A percentile compares a stretch with the other conserved stretches of the same genome.
Conservation (phyloP, 805 yeast species). For the Yarrowia sp. region DNA sequence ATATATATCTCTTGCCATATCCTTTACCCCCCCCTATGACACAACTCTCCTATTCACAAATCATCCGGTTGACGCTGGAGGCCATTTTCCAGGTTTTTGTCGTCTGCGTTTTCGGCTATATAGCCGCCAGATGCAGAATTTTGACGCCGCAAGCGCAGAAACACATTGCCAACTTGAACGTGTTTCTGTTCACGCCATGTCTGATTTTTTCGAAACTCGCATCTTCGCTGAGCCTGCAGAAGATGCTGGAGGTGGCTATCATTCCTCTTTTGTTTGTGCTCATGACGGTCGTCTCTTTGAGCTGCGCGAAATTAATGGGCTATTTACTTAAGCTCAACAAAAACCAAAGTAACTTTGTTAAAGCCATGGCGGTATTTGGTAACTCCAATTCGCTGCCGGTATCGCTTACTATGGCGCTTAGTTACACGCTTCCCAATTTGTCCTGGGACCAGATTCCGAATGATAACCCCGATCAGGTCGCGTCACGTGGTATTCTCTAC, state of each 20-base stretch:
- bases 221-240: slow-evolving; percentile 69
- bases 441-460: slow-evolving; percentile 63
- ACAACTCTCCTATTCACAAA: slow-evolving; percentile 12
- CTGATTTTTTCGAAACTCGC: slow-evolving; percentile 85
- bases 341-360: slow-evolving; percentile 86
- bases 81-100: slow-evolving; percentile 91
- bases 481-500: slow-evolving; percentile 67
- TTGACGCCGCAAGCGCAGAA: slow-evolving; percentile 78
- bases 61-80: slow-evolving; percentile 48
- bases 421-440: slow-evolving; percentile 64
- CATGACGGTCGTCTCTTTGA: slow-evolving; percentile 76
- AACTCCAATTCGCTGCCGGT: slow-evolving; percentile 95
- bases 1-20: no score
- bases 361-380: slow-evolving; percentile 97
- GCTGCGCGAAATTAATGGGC: slow-evolving; percentile 65
- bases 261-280: slow-evolving; percentile 86
- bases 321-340: slow-evolving; percentile 63
- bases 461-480: slow-evolving; percentile 63
- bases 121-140: slow-evolving; percentile 77
- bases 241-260: slow-evolving; percentile 77
- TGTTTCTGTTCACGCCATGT: slow-evolving; percentile 93
- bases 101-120: slow-evolving; percentile 83
- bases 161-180: slow-evolving; percentile 76
- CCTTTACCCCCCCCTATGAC: slow-evolving; percentile 24
- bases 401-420: slow-evolving; percentile 76